These are phyloP conservation scores for Saccharomycopsis sp. DNA, from an alignment of 805 yeast species.

Conservation along the genomic window DNA sequence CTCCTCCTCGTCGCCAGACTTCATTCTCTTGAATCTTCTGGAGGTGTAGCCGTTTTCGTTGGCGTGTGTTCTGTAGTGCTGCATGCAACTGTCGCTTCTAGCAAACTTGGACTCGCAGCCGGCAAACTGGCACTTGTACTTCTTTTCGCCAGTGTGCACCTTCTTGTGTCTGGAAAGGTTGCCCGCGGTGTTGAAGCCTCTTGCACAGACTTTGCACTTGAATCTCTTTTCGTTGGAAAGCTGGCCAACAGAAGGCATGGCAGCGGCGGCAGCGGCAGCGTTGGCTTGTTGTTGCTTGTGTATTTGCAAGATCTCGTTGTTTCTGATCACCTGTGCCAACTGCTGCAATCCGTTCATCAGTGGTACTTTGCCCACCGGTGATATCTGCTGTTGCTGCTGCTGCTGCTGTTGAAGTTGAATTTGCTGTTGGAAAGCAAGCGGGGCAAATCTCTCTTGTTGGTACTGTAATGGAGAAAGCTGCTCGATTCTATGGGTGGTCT, in stretches of 20 bases:
- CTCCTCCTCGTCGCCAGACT: slow-evolving; percentile 8
- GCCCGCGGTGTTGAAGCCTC: slow-evolving; percentile 61
- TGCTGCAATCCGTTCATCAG: slow-evolving; percentile 2
- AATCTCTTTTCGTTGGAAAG: slow-evolving; percentile 16
- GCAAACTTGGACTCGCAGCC: slow-evolving; percentile 27
- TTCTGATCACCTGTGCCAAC: slow-evolving; percentile 7
- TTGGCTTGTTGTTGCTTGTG: not conserved
- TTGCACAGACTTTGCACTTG: slow-evolving; percentile 30
- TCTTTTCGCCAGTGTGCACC: slow-evolving; percentile 70
- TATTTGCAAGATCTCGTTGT: slow-evolving; percentile 2
- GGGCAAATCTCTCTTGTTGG: slow-evolving; percentile 16
- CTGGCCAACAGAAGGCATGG: not conserved
- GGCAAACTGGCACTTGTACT: slow-evolving; percentile 57
- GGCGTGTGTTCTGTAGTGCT: slow-evolving; percentile 21
- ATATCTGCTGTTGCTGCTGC: not conserved
- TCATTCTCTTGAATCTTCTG: slow-evolving; percentile 20
- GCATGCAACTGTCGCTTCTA: slow-evolving; percentile 21
- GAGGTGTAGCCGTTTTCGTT: slow-evolving; percentile 21
- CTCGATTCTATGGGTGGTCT: not conserved
- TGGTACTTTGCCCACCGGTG: not conserved
- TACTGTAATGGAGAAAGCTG: slow-evolving; percentile 17
- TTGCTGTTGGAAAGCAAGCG: slow-evolving; percentile 4
- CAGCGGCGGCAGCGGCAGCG: not conserved
- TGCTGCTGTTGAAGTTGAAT: slow-evolving; percentile 2
- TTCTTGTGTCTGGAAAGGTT: slow-evolving; percentile 66